These are phyloP conservation scores for Boletellus sp. DNA, from an alignment of 768 basidiomycete species.

Conservation along the genomic window DNA sequence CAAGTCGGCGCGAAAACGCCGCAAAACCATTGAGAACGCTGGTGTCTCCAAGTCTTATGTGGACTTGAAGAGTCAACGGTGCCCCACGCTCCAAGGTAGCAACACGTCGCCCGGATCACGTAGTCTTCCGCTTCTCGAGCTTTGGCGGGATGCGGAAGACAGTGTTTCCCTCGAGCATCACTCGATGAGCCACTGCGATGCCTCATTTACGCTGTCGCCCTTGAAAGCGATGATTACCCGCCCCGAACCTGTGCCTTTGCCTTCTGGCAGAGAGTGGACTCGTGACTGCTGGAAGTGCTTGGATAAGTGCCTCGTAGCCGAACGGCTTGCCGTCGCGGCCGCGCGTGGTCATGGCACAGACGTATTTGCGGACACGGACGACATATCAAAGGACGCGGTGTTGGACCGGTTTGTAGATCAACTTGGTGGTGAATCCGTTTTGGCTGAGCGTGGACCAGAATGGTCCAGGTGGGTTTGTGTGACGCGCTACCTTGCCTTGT, in stretches of 20 bases:
- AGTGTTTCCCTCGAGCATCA: slow-evolving; percentile 28
- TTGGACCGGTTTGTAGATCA: slow-evolving; percentile 53
- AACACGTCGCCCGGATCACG: slow-evolving; percentile 30
- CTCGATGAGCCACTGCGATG: slow-evolving; percentile 13
- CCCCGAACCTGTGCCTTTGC: slow-evolving; percentile 1
- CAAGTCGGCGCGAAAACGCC: slow-evolving; percentile 35
- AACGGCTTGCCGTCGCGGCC: slow-evolving; percentile 50
- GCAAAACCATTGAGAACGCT: slow-evolving; percentile 33
- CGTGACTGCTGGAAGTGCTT: slow-evolving; percentile 79
- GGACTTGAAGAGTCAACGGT: slow-evolving; percentile 8
- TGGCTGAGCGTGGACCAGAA: slow-evolving; percentile 40
- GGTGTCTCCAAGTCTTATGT: slow-evolving; percentile 28
- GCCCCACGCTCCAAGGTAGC: slow-evolving; percentile 7
- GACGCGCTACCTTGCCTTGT: neutral
- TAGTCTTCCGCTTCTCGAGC: slow-evolving; percentile 29
- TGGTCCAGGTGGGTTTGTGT: slow-evolving; percentile 54
- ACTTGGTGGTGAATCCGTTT: slow-evolving; percentile 43
- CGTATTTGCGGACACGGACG: slow-evolving; percentile 48
- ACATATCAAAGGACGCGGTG: slow-evolving; percentile 53
- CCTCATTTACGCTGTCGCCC: slow-evolving; percentile 18
- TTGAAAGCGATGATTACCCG: neutral
- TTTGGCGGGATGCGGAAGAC: slow-evolving; percentile 30
- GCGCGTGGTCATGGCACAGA: slow-evolving; percentile 27
- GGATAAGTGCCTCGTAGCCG: slow-evolving; percentile 75
- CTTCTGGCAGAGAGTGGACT: slow-evolving; percentile 46